Evolutionary conservation across 495 filamentous ascomycete species (phyloP), one percentile per base, ranked within the genome.

Genomic region (Podospora pseudocomata): DNA sequence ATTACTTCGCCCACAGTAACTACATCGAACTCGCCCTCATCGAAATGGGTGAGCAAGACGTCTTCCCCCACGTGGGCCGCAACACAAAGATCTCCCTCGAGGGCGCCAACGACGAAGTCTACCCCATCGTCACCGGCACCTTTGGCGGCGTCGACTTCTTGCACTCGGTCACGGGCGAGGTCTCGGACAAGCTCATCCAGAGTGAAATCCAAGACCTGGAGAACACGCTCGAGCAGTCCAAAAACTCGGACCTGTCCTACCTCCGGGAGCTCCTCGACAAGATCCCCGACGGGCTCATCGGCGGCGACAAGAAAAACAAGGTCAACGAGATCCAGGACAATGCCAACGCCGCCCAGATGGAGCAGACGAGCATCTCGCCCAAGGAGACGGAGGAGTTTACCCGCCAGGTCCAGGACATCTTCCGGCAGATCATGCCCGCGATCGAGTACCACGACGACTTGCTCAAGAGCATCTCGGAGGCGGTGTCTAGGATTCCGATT

Each of bases 1-100:
- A 97, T 74, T 97, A 87, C 79, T 89, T 92, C 18, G 93, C 93
- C 55, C 93, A 96, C 77, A 95, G 92, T 66, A 97, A 97, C 80
- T 97, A 96, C 75, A 86, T 82, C 0, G 93, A 97, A 75, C 86
- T 97, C 32, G 91, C 89, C 56, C 83, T 97, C 44, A 92, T 93
- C 69, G 92, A 96, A 76, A 73, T 96, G 68, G 92, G 92, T 54
- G 93, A 96, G 80, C 78, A 78, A 2, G 85, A 88, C 62, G 79
- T 95, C 55, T 97, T 97, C 76, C 91, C 93, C 23, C 92, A 96
- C 74, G 92, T 96, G 66, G 93, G 93, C 34, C 84, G 89, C 60
- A 74, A 83, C 66, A 91, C 92, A 5, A 81, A 83, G 73, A 72
- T 95, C 20, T 79, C 85, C 30, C 79, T 97, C 23, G 80, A 80